These are phyloP conservation scores for Carpinus viminea DNA, from an alignment of 306 rosid genomes.

Conservation along the genomic window DNA sequence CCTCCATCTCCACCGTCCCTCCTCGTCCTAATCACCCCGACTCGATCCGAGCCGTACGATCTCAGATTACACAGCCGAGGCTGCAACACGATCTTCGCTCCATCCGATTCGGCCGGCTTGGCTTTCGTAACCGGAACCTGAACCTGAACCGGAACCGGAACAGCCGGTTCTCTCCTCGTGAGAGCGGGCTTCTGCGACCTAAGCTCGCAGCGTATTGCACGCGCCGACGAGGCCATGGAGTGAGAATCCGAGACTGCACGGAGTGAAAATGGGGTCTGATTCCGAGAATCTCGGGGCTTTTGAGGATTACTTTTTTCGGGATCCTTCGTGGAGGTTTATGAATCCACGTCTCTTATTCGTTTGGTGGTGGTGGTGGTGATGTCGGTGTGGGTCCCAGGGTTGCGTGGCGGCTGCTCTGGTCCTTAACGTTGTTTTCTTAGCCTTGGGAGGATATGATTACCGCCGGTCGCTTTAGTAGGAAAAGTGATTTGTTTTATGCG, in stretches of 20 bases:
- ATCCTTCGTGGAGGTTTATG: constrained; percentile 10
- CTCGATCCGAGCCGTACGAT: constrained; percentile 72
- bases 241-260: not conserved
- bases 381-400: not conserved
- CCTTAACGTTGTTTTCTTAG: constrained; percentile 2
- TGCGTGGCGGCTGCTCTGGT: constrained; percentile 13
- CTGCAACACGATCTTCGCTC: constrained; percentile 63
- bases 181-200: constrained; percentile 19
- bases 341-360: constrained; percentile 28
- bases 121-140: constrained; percentile 44
- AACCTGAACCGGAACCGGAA: constrained; percentile 28
- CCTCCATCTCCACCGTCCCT: constrained; percentile 29
- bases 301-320: not conserved
- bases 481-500: not conserved
- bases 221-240: constrained; percentile 48
- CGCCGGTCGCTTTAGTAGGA: not conserved
- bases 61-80: constrained; percentile 84
- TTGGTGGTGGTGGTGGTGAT: constrained; percentile 2
- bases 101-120: constrained; percentile 43
- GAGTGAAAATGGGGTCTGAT: not conserved
- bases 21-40: constrained; percentile 41
- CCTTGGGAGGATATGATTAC: not conserved
- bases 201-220: constrained; percentile 44
- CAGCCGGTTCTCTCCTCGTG: constrained; percentile 22
- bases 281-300: constrained; percentile 12